phyloP scores from a whole-genome alignment of 2,329 filamentous ascomycete genomes.

The Juglanconis oblonga region DNA sequence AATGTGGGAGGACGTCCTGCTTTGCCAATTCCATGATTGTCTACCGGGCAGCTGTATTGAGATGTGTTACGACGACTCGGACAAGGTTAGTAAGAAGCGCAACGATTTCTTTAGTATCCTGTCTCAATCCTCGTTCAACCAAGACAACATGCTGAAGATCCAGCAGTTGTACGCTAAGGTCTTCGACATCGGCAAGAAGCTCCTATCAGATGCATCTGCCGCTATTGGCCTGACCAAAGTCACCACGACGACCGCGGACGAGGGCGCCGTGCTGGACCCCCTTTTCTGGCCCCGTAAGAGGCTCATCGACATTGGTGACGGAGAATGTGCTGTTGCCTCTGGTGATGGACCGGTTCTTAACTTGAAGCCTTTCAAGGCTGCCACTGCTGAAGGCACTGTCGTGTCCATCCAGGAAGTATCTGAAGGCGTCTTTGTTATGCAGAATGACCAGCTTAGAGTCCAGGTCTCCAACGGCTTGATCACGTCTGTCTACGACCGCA shows the following conservation, averaged over 20 bases:
- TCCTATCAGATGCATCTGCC: slow-evolving; percentile 67
- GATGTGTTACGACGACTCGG: slow-evolving; percentile 97
- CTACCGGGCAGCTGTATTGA: slow-evolving; percentile 92
- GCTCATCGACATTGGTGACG: slow-evolving; percentile 62
- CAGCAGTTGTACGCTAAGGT: slow-evolving; percentile 73
- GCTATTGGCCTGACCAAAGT: slow-evolving; percentile 60
- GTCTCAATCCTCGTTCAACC: neutral
- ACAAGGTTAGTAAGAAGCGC: slow-evolving; percentile 53
- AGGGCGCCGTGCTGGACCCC: slow-evolving; percentile 73
- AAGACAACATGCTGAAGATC: slow-evolving; percentile 23
- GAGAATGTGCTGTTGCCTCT: slow-evolving; percentile 51
- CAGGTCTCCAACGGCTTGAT: slow-evolving; percentile 74
- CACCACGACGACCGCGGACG: slow-evolving; percentile 36
- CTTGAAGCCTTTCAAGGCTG: slow-evolving; percentile 48
- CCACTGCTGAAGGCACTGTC: slow-evolving; percentile 38
- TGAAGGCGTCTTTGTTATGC: slow-evolving; percentile 69
- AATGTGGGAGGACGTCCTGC: slow-evolving; percentile 89
- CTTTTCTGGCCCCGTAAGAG: slow-evolving; percentile 81
- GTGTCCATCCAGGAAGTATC: slow-evolving; percentile 50
- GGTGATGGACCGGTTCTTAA: slow-evolving; percentile 52
- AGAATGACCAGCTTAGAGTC: slow-evolving; percentile 75
- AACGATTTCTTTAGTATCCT: neutral
- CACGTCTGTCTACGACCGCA: slow-evolving; percentile 76
- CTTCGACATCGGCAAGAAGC: slow-evolving; percentile 70
- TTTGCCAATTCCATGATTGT: slow-evolving; percentile 98